Conservation (phyloP, 768 basidiomycete genomes). For the Suillus alpinus region DNA sequence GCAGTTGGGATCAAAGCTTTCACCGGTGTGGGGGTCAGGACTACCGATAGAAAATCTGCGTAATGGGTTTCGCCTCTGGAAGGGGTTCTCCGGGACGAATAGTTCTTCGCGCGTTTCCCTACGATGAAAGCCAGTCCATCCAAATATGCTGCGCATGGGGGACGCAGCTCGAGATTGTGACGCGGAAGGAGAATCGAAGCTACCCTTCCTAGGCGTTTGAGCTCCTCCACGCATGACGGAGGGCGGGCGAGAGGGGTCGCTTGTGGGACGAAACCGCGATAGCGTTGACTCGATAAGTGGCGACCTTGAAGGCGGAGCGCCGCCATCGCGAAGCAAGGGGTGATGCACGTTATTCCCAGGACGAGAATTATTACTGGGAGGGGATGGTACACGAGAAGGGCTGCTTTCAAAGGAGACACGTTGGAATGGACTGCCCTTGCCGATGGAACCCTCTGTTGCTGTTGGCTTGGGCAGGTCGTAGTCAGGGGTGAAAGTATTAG, state of each 20-base stretch:
- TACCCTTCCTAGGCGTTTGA: conserved; percentile 20
- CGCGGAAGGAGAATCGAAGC: conserved; percentile 30
- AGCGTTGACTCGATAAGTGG: conserved; percentile 2
- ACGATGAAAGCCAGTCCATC: conserved; percentile 52
- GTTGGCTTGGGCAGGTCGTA: conserved; percentile 17
- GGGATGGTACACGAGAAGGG: conserved; percentile 35
- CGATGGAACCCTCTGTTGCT: conserved; percentile 36
- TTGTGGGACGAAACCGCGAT: conserved; percentile 6
- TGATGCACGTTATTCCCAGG: conserved; percentile 31
- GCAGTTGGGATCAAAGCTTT: conserved; percentile 20
- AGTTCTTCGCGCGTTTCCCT: conserved; percentile 48
- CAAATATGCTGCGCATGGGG: conserved; percentile 57
- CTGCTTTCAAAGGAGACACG: conserved; percentile 54
- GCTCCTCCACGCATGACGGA: conserved; percentile 11
- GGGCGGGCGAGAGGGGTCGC: conserved; percentile 7
- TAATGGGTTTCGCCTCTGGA: conserved; percentile 30
- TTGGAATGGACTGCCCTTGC: conserved; percentile 46
- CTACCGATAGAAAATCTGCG: conserved; percentile 20
- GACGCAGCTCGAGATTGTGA: conserved; percentile 46
- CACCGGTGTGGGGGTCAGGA: conserved; percentile 12
- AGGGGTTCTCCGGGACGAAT: conserved; percentile 58
- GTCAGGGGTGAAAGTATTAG: conserved; percentile 16
- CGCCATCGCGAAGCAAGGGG: conserved; percentile 19
- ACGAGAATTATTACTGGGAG: conserved; percentile 27
- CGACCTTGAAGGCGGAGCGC: conserved; percentile 7